Conservation (phyloP, 352 stramenopile genomes). For the Globisporangium spiculum region DNA sequence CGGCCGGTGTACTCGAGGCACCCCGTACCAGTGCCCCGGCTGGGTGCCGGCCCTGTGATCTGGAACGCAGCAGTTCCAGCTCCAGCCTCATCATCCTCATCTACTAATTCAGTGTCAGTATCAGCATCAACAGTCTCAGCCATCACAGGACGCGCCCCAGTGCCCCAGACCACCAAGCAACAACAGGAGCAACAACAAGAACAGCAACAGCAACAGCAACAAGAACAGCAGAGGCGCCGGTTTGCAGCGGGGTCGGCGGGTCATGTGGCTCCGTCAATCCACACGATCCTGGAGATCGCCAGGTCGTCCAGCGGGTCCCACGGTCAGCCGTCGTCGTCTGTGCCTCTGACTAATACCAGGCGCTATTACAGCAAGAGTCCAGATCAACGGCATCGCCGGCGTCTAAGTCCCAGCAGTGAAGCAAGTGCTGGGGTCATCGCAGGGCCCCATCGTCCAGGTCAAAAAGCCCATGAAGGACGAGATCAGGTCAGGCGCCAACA, state of each 20-base stretch:
- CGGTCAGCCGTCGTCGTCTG: background rate
- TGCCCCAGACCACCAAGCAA: background rate
- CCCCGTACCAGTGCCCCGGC: background rate
- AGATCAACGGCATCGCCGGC: background rate
- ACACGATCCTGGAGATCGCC: constrained; percentile 14
- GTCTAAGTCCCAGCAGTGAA: background rate
- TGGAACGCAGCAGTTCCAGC: constrained; percentile 7
- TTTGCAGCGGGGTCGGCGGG: background rate
- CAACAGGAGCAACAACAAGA: background rate
- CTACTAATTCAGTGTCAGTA: background rate
- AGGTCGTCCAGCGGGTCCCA: background rate
- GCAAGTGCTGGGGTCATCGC: background rate
- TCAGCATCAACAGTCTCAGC: background rate
- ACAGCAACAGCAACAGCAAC: background rate
- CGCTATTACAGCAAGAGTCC: background rate
- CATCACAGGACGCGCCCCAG: background rate
- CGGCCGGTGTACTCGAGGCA: background rate
- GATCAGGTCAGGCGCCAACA: constrained; percentile 3
- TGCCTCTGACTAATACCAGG: background rate
- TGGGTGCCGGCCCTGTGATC: background rate
- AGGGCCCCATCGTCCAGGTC: background rate
- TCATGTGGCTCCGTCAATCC: constrained; percentile 5
- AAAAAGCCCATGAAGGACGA: background rate
- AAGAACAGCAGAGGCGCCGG: background rate
- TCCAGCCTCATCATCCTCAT: background rate